Evolutionary conservation across 768 basidiomycete species (phyloP).

Genomic region (Dendrothele bispora): DNA sequence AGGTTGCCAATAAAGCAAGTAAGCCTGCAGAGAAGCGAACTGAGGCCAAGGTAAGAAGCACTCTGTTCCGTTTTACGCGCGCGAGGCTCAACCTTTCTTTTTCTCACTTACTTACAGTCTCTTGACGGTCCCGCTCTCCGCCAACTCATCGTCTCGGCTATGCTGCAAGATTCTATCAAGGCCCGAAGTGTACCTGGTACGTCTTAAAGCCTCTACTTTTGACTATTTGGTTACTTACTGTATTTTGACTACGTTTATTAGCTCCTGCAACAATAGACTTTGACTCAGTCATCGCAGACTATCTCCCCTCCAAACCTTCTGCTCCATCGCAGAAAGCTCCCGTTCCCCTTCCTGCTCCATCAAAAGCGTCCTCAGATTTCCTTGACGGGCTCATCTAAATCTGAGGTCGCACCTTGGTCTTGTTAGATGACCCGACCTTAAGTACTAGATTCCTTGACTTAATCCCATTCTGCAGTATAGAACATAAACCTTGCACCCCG

Average conservation of each 20-base stretch:
- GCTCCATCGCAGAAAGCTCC: conserved; percentile 9
- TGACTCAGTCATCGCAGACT: conserved; percentile 75
- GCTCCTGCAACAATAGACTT: conserved; percentile 52
- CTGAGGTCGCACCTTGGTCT: too few relatives aligned
- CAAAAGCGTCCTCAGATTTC: conserved; percentile 29
- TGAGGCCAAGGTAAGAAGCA: conserved; percentile 35
- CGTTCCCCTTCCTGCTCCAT: conserved; percentile 15
- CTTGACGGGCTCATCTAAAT: conserved; percentile 41
- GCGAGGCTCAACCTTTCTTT: neutral
- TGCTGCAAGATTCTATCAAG: conserved; percentile 55
- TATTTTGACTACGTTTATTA: conserved; percentile 29
- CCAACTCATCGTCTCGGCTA: conserved; percentile 60
- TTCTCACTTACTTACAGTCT: conserved; percentile 27
- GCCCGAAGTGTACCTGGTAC: conserved; percentile 47
- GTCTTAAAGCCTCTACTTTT: conserved; percentile 5
- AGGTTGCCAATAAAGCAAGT: conserved; percentile 22
- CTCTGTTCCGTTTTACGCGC: neutral
- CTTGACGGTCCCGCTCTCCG: conserved; percentile 69
- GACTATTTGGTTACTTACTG: neutral
- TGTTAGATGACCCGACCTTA: too few relatives aligned
- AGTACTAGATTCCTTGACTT: too few relatives aligned
- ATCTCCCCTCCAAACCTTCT: conserved; percentile 42
- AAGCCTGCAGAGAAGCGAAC: conserved; percentile 33
- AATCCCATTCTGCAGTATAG: too few relatives aligned
- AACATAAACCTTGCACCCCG: too few relatives aligned